Base-by-base conservation (phyloP, 805 yeast genomes). In the Starmerella asiatica region DNA sequence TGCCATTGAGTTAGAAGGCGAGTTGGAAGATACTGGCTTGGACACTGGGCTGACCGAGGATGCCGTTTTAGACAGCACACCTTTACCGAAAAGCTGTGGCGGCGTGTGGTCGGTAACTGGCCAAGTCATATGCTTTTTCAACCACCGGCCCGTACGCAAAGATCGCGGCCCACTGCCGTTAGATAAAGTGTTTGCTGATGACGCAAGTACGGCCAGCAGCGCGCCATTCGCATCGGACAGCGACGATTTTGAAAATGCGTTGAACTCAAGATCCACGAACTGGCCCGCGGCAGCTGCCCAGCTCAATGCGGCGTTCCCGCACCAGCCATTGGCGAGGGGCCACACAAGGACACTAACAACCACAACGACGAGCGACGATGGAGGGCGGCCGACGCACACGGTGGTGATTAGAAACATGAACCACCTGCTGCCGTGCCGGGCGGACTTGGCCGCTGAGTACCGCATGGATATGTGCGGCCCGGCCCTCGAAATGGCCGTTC, bases 31-130 rank as follows among this genome's bases (percentile, higher is more conserved):
- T 21, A 58, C 60, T 27, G 69, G 61, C 19, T 59, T 56, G 26
- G 54, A 56, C 4, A 56, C 49, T 11, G 58, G 51, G 3, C 59
- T 56, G 9, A 53, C 49, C 18, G 45, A 57, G 52, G 61, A 59
- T 15, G 71, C 63, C 7, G 51, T 48, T n/a, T 23, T 75, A 52
- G 93, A 83, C 54, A 76, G 83, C 30, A 82, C 94, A 0, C 96
- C 96, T 0, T 69, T 86, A 12, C 95, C 96, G 0, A 85, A 82
- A 54, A 91, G 85, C 8, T 86, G 94, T 62, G 95, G 95, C 8
- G 95, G 94, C 0, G 64, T 73, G 1, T 86, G 95, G 94, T 68
- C 93, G 0, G 69, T 74, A 11, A 69, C 73, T 3, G 95, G 95
- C 0, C 73, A 73, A 43, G 62, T 86, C 37, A 78, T 86, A 1